Evolutionary conservation across 805 yeast species (phyloP).

Genomic region (Komagataella mondaviorum): DNA sequence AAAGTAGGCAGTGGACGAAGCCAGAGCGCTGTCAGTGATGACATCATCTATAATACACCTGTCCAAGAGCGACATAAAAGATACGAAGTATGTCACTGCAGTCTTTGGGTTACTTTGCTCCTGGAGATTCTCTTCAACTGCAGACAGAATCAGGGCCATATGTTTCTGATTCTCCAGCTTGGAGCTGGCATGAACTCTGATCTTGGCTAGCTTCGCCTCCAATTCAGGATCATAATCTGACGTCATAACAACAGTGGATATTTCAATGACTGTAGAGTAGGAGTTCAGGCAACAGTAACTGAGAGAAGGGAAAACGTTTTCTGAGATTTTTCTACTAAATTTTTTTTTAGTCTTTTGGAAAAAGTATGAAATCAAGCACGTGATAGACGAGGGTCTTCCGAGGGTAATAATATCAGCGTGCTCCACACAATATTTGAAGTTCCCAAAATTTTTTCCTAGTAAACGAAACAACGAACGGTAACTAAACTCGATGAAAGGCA

Average conservation of each 20-base stretch:
- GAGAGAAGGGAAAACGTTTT: not conserved
- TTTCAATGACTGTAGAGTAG: not conserved
- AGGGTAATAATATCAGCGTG: not conserved
- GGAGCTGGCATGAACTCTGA: conserved; percentile 63
- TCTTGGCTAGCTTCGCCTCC: conserved; percentile 49
- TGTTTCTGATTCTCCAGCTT: conserved; percentile 80
- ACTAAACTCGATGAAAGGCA: conserved; percentile 35
- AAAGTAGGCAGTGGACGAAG: conserved; percentile 67
- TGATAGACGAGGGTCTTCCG: not conserved
- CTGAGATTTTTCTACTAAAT: not conserved
- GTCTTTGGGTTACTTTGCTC: conserved; percentile 49
- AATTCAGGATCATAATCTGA: conserved; percentile 22
- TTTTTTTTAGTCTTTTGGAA: not conserved
- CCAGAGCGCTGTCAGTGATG: conserved; percentile 46
- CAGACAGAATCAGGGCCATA: conserved; percentile 68
- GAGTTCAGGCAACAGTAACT: not conserved
- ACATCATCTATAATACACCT: conserved; percentile 49
- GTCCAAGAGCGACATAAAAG: conserved; percentile 70
- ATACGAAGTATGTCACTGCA: conserved; percentile 75
- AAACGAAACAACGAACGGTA: not conserved
- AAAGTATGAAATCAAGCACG: not conserved
- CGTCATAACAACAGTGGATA: not conserved
- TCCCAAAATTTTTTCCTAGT: not conserved
- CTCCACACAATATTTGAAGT: not conserved
- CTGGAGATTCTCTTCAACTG: conserved; percentile 79